Evolutionary conservation across 2,329 filamentous ascomycete genomes (phyloP), one percentile per base, ranked within the genome.

Genomic region (Pseudogymnoascus sp.): DNA sequence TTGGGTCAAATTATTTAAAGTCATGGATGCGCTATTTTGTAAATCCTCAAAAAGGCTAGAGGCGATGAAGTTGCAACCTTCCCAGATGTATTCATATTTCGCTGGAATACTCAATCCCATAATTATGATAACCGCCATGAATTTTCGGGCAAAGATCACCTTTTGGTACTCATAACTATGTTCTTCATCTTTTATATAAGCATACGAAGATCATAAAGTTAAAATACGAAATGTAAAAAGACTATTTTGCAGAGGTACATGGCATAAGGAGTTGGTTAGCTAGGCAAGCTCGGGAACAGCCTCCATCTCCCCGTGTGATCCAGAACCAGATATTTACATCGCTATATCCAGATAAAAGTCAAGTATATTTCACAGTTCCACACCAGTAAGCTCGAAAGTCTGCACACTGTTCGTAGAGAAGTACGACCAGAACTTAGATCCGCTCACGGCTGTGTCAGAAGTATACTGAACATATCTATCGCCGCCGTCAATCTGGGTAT

Each of bases 371-470:
- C 31, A 61, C 4, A 61, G 60, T 2, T 14, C 38, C 11, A 61
- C 60, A 2, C 31, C 37, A 19, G 26, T 61, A 16, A 78, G 64
- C 64, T 78, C 76, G 61, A 77, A 78, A 0, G 75, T 78, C 68
- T 76, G 74, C 2, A 78, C 71, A 63, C 68, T 67, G 40, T 73
- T 71, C 8, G 63, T 71, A 16, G 68, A 70, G 63, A 78, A 76
- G 10, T 70, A 72, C 4, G 73, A 73, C 72, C 72, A 74, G 61
- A 78, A 77, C 64, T 70, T 74, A 0, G 67, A 73, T 19, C 75
- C 74, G 37, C 66, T 72, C 2, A 77, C 66, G 2, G 60, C 64
- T 0, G 72, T 76, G 64, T 75, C 75, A 33, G 50, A 56, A 16
- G 64, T 67, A 53, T 70, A 68, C 16, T 68, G 65, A 13, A 70